Base-by-base conservation (phyloP, 2,329 filamentous ascomycete species). In the Penicillium sp. region DNA sequence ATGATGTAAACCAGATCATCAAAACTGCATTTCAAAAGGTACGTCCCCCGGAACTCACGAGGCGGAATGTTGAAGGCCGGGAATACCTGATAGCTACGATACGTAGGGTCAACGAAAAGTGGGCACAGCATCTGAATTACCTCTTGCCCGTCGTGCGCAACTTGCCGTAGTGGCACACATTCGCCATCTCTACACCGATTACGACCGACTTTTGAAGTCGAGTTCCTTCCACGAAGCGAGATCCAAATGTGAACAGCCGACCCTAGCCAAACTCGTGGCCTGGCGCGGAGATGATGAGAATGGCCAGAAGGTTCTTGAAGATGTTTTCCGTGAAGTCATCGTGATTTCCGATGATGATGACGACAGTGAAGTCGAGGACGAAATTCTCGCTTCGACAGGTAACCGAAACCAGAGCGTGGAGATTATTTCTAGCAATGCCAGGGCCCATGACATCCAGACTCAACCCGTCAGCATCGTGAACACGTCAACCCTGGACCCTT, bases 251-350 rank as follows among this genome's bases (percentile, higher is more conserved):
- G 82, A 86, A 66, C 77, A 80, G 45, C 70, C 74, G 4, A 82
- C 78, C 40, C 69, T 86, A 18, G 74, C 78, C 18, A 83, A 81
- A 62, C 70, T 87, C 37, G 78, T 84, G 46, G 78, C 84, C 65
- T 87, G 84, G 84, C 77, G 83, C 52, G 84, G 84, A 40, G 82
- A 86, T 65, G 77, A 81, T 61, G 79, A 82, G 54, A 77, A 67
- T 71, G 79, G 65, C 64, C 73, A 73, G 44, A 73, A 74, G 36
- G 81, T 82, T 46, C 72, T 85, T 18, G 83, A 86, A 63, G 83
- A 86, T 59, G 80, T 84, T 24, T 82, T 86, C 46, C 80, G 82
- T 43, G 84, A 87, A 67, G 80, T 85, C 51, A 85, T 87, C 59
- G 79, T 86, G 46, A 80, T 86, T 49, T 83, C 84, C 46, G 82